Percentiles rank a stretch among this genome's conserved stretches.
These are phyloP conservation scores for Euryodendron excelsum DNA, from an alignment of 148 eudicot species.

Conservation along the genomic window DNA sequence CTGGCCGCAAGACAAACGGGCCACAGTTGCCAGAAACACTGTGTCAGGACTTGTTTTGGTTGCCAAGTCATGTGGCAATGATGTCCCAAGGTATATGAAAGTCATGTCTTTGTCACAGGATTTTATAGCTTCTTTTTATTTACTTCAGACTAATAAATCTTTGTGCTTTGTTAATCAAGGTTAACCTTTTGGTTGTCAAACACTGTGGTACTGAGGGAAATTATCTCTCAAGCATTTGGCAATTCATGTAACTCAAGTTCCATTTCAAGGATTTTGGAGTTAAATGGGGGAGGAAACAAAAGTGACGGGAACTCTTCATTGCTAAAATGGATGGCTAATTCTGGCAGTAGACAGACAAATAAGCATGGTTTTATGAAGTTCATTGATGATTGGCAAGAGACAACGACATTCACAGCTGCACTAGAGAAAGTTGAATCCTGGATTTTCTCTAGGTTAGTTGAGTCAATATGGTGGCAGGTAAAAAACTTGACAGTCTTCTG, in stretches of 20 bases:
- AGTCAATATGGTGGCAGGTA: conserved; percentile 99
- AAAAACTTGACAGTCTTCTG: not conserved
- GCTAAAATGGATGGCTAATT: conserved; percentile 38
- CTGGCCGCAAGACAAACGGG: conserved; percentile 64
- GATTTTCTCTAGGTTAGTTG: conserved; percentile 82
- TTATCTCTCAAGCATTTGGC: conserved; percentile 64
- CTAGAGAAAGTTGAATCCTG: conserved; percentile 81
- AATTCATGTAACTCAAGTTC: conserved; percentile 45
- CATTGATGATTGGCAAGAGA: conserved; percentile 85
- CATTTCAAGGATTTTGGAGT: conserved; percentile 32
- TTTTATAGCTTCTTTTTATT: not conserved
- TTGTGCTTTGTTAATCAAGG: conserved; percentile 43
- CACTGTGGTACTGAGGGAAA: conserved; percentile 74
- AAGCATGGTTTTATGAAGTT: conserved; percentile 35
- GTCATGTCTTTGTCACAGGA: not conserved
- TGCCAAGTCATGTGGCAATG: conserved; percentile 77
- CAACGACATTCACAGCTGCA: conserved; percentile 70
- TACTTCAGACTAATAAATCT: conserved; percentile 1
- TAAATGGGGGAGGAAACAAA: conserved; percentile 33
- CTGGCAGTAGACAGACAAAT: conserved; percentile 39
- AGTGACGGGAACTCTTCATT: conserved; percentile 31
- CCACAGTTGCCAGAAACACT: conserved; percentile 62
- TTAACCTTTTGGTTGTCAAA: conserved; percentile 91
- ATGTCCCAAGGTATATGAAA: conserved; percentile 67
- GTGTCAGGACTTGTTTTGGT: conserved; percentile 85